These are phyloP conservation scores for Pilasporangium apinafurcum DNA, from an alignment of 352 stramenopile genomes.

Conservation along the genomic window DNA sequence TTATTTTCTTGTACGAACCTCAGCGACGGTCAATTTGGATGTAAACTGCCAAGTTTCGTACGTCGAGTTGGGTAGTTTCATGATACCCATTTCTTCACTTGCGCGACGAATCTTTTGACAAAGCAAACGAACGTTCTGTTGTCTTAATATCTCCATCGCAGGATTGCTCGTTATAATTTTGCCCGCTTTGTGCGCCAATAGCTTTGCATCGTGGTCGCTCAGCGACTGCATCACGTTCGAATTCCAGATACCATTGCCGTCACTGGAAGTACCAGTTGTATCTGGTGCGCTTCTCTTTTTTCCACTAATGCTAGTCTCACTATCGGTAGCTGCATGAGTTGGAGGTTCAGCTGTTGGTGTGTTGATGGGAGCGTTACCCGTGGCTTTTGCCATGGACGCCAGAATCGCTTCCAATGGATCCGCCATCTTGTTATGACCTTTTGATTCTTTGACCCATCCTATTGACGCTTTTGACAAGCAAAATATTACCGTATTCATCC, in stretches of 20 bases:
- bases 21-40: conserved; percentile 58
- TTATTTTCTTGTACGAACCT: conserved; percentile 15
- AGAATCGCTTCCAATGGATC: conserved; percentile 73
- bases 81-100: conserved; percentile 69
- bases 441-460: no score
- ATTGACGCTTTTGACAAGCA: conserved; percentile 1
- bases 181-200: conserved; percentile 4
- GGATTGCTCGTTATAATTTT: conserved; percentile 20
- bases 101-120: conserved; percentile 62
- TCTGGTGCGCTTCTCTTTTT: background rate
- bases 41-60: conserved; percentile 86
- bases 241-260: conserved; percentile 42
- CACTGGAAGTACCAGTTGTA: background rate
- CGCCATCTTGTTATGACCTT: no score
- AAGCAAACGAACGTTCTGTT: conserved; percentile 60
- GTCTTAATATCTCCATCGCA: conserved; percentile 55
- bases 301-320: background rate
- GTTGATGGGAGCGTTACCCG: conserved; percentile 49
- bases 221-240: conserved; percentile 29
- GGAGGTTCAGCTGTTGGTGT: background rate
- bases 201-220: conserved; percentile 2
- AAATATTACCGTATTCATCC: background rate
- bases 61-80: conserved; percentile 72
- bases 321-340: background rate
- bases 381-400: conserved; percentile 72